A percentile compares a stretch with the other conserved stretches of the same genome.
Conservation (phyloP, 2,329 filamentous ascomycete genomes). For the Nannizziopsis arthrosporioides region DNA sequence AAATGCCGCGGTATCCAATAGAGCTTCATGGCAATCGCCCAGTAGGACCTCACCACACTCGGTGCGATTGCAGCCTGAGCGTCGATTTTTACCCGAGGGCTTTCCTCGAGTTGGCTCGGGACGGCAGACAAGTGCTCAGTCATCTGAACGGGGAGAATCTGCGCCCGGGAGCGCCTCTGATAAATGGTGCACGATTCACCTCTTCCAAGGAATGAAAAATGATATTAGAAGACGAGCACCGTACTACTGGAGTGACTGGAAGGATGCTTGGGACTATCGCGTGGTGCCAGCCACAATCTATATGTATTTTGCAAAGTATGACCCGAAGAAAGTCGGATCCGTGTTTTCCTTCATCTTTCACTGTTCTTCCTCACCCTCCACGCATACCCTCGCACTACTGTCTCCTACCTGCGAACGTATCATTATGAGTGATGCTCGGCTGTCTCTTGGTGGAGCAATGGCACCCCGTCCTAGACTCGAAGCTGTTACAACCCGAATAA, state of each 20-base stretch:
- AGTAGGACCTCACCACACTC: slow-evolving; percentile 18
- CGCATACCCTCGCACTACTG: neutral
- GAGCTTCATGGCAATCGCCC: slow-evolving; percentile 21
- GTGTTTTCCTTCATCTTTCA: slow-evolving; percentile 8
- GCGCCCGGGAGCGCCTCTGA: slow-evolving; percentile 8
- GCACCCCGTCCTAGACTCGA: too few species aligned
- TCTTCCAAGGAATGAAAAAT: slow-evolving; percentile 69
- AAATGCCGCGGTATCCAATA: slow-evolving; percentile 8
- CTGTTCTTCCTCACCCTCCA: slow-evolving; percentile 4
- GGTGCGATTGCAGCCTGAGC: slow-evolving; percentile 6
- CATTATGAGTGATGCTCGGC: too few species aligned
- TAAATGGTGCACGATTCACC: slow-evolving; percentile 61
- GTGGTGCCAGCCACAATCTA: slow-evolving; percentile 79
- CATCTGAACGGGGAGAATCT: neutral
- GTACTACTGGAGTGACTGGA: slow-evolving; percentile 73
- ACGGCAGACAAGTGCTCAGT: neutral
- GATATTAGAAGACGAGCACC: slow-evolving; percentile 64
- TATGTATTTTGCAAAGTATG: slow-evolving; percentile 91
- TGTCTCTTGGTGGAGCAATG: too few species aligned
- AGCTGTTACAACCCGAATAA: too few species aligned
- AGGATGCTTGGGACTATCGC: slow-evolving; percentile 79
- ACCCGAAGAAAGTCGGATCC: slow-evolving; percentile 13
- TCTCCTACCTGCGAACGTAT: too few species aligned
- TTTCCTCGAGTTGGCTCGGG: neutral
- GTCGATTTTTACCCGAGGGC: neutral